A percentile compares a stretch with the other conserved stretches of the same genome.
Conservation (phyloP, 495 filamentous ascomycete genomes). For the Pyrenopolyporus hunteri region DNA sequence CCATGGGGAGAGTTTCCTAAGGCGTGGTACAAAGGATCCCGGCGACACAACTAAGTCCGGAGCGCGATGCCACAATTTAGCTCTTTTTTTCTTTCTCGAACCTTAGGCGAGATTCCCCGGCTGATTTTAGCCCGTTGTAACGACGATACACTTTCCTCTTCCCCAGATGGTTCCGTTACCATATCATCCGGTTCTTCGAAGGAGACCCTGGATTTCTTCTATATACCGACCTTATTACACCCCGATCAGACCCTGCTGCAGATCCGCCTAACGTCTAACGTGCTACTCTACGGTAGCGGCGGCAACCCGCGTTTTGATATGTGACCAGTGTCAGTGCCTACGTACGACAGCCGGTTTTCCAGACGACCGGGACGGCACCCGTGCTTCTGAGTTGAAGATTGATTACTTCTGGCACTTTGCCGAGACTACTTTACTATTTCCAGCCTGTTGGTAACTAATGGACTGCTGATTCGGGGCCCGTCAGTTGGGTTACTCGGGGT, state of each 20-base stretch:
- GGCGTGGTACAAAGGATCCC: conserved; percentile 25
- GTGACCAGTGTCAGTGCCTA: conserved; percentile 27
- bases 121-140: conserved; percentile 28
- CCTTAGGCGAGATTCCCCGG: conserved; percentile 30
- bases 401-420: conserved; percentile 25
- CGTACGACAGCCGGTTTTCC: conserved; percentile 24
- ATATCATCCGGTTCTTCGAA: conserved; percentile 36
- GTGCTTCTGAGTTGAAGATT: conserved; percentile 22
- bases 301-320: conserved; percentile 15
- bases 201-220: conserved; percentile 37
- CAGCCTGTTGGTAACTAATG: conserved; percentile 26
- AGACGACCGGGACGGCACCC: conserved; percentile 23
- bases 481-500: neutral
- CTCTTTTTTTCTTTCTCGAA: conserved; percentile 22
- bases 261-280: conserved; percentile 36
- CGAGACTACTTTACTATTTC: conserved; percentile 26
- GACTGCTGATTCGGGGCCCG: neutral
- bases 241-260: conserved; percentile 36
- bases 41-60: conserved; percentile 38
- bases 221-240: conserved; percentile 36
- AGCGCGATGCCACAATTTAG: neutral
- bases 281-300: conserved; percentile 22
- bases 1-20: conserved; percentile 17
- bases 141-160: conserved; percentile 19
- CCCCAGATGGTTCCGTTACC: conserved; percentile 36